Evolutionary conservation across 2,329 filamentous ascomycete genomes (phyloP), one percentile per base, ranked within the genome.

Genomic region (Hypoxylon rubiginosum): DNA sequence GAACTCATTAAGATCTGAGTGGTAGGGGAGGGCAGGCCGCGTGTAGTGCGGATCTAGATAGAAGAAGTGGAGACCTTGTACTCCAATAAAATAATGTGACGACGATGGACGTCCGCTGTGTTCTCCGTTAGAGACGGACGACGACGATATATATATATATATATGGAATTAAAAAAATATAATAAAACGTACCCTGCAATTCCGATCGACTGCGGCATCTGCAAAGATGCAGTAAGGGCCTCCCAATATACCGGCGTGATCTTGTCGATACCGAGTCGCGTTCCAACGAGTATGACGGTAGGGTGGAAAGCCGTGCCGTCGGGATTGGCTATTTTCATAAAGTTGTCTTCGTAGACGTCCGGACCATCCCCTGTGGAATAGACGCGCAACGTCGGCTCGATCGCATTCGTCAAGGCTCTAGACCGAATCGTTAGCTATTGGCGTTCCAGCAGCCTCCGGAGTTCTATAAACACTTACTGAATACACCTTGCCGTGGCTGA

Each of bases 201-300:
- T 10, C 96, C 96, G 54, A 97, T 90, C n/a, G 93, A 97, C 76
- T 98, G 96, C 7, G 91, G 88, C 83, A 97, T 92, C 78, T 96
- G 92, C 56, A 99, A 82, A 19, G 92, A 88, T 19, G 91, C 87
- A 73, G 94, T 93, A 34, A 99, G 84, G n/a, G 94, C 93, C 76
- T 97, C 92, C 90, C 95, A 97, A 75, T 99, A 99, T 2, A 97
- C 93, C 0, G 92, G 92, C 0, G 94, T 99, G 72, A 98, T 91
- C 75, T 96, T 93, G 71, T 98, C 95, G 71, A 98, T 96, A 6
- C 96, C 96, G 24, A 99, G 82, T 57, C 96, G 86, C 15, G 95
- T 96, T 46, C 94, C 93, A 9, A 99, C 89, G 7, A 99, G 85
- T 58, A 99, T 91, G 34, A 99, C 82, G 0, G 94, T 98, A 5